Base-by-base conservation (phyloP, 1,139 yeast species). In the Schwanniomyces etchellsii region DNA sequence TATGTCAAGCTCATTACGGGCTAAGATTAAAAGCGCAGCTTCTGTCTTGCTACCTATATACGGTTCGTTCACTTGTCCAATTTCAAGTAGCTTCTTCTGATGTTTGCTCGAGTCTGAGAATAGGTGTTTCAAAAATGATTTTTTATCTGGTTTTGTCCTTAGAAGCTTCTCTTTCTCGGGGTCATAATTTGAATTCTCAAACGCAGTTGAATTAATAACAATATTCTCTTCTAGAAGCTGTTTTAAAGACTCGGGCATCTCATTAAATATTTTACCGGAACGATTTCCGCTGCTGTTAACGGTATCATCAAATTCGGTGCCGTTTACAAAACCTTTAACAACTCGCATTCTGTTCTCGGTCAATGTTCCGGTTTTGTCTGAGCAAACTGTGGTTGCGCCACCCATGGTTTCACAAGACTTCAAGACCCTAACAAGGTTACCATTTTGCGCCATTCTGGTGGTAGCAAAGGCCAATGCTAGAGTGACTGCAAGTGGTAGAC, bases 341-440 rank as follows among this genome's bases (percentile, higher is more conserved):
- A 91, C 85, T 28, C 89, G 75, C 98, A 91, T 91, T 47, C 70
- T 70, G 55, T 91, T 91, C 55, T 88, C 94, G 1, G 98, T 91
- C 35, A 91, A 70, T 9, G 98, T 91, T 37, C 98, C 98, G 1
- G 98, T 91, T 55, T 91, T 91, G 60, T 91, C 99, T 1, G 97
- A 86, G 56, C 98, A 93, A 31, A 91, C 71, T 3, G 96, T 91
- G 10, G 98, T 91, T 3, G 97, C 98, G 28, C 95, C 89, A 29
- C 99, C 98, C 98, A 91, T 91, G 11, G 96, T 91, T 58, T 91
- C 99, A 70, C 98, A 91, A 28, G 95, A 81, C 48, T 80, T 81
- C 44, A 91, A 69, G 5, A 86, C 95, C 46, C 98, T 76, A n/a
- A 91, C 98, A 48, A 91, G 66, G 53, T 91, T 91, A 46, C 95